Conservation (phyloP, 768 basidiomycete species). For the Auricularia sp. region DNA sequence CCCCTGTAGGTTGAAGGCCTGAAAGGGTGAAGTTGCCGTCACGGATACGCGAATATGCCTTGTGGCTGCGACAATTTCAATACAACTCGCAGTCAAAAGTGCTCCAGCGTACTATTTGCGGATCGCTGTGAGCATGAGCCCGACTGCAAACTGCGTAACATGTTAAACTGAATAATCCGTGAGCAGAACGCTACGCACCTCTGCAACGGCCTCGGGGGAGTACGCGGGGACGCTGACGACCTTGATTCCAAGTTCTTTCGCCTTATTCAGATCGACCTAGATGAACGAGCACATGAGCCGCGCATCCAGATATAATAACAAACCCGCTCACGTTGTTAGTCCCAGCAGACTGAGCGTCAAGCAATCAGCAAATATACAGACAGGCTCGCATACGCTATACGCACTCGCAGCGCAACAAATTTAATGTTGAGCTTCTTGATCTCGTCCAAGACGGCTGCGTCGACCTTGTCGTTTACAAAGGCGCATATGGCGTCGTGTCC, state of each 20-base stretch:
- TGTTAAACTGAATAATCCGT: background rate
- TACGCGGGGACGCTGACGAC: conserved; percentile 15
- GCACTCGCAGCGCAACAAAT: conserved; percentile 9
- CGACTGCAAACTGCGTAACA: conserved; percentile 12
- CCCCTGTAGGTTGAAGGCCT: conserved; percentile 18
- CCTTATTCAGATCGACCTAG: conserved; percentile 14
- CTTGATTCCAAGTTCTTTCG: conserved; percentile 10
- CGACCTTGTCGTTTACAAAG: conserved; percentile 14
- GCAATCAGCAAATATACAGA: background rate
- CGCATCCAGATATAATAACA: background rate
- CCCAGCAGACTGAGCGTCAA: background rate
- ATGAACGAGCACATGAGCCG: background rate
- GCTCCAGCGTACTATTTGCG: conserved; percentile 11
- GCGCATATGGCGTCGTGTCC: conserved; percentile 12
- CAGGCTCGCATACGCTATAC: background rate
- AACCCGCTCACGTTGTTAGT: background rate
- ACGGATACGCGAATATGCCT: conserved; percentile 12
- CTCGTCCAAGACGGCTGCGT: conserved; percentile 8
- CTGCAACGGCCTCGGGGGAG: conserved; percentile 16
- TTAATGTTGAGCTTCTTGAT: conserved; percentile 9
- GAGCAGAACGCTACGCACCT: conserved; percentile 1
- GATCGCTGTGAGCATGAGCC: conserved; percentile 14
- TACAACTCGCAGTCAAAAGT: too few relatives aligned
- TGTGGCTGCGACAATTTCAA: conserved; percentile 8
- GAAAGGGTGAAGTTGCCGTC: conserved; percentile 16